Evolutionary conservation across 2,329 filamentous ascomycete species (phyloP).

Genomic region (Mycosphaerella arachidis): DNA sequence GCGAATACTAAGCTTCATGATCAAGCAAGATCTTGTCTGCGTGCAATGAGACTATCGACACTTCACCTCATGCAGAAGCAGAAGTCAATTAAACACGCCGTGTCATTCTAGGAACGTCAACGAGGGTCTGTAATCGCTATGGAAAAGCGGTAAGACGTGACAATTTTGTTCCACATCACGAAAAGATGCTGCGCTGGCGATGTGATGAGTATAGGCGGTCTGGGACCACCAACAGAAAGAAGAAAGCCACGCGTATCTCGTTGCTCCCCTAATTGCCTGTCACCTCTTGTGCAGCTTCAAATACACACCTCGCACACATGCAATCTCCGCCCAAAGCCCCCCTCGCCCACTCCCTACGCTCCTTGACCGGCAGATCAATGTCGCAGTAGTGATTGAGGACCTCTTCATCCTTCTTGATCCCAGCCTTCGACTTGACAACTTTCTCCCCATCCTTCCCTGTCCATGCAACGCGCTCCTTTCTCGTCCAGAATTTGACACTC

Average conservation of each 20-base stretch:
- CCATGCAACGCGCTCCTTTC: constrained; percentile 55
- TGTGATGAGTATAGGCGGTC: neutral
- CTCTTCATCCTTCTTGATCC: constrained; percentile 75
- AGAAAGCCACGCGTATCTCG: neutral
- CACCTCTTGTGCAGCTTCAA: constrained; percentile 47
- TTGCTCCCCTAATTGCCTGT: neutral
- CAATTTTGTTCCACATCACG: constrained; percentile 14
- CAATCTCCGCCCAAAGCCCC: constrained; percentile 87
- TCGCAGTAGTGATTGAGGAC: constrained; percentile 95
- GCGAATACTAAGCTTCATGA: neutral
- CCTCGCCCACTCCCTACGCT: constrained; percentile 81
- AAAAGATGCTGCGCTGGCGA: neutral
- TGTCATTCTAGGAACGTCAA: constrained; percentile 17
- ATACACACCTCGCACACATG: constrained; percentile 75
- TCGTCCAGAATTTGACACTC: constrained; percentile 65
- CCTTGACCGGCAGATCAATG: constrained; percentile 67
- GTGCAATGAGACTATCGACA: constrained; percentile 18
- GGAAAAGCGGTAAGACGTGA: constrained; percentile 14
- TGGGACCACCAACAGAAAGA: neutral
- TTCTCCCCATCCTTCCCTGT: constrained; percentile 30
- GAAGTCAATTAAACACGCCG: constrained; percentile 20
- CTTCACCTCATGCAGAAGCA: constrained; percentile 12
- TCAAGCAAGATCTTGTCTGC: constrained; percentile 5
- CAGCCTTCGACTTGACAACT: constrained; percentile 34
- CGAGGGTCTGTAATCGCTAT: constrained; percentile 11